Evolutionary conservation across 352 stramenopile genomes (phyloP).

Genomic region (Blastocystis sp.): DNA sequence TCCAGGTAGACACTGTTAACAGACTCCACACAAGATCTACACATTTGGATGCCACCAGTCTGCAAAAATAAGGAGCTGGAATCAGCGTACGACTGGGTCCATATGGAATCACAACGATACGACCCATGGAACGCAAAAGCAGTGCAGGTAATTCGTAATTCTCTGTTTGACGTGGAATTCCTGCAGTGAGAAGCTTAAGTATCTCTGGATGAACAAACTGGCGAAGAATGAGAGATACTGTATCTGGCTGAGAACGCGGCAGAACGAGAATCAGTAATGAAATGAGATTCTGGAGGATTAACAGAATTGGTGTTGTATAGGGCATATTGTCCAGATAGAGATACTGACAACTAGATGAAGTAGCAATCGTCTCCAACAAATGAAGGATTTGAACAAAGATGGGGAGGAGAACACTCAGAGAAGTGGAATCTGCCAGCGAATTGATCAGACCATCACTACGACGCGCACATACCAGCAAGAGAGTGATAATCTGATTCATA

Average conservation of each 20-base stretch:
- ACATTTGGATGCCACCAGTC: slow-evolving; percentile 30
- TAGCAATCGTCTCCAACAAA: slow-evolving; percentile 1
- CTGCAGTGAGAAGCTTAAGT: not conserved
- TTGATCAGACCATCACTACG: slow-evolving; percentile 1
- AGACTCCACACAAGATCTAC: slow-evolving; percentile 34
- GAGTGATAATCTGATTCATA: slow-evolving; percentile 46
- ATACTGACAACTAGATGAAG: slow-evolving; percentile 2
- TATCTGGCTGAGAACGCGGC: not conserved
- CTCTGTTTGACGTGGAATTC: not conserved
- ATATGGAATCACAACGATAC: slow-evolving; percentile 4
- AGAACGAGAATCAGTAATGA: not conserved
- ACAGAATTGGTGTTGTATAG: slow-evolving; percentile 15
- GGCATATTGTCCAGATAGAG: slow-evolving; percentile 26
- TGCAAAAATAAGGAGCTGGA: slow-evolving; percentile 41
- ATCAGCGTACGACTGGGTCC: slow-evolving; percentile 36
- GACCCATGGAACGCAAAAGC: slow-evolving; percentile 33
- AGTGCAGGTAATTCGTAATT: not conserved
- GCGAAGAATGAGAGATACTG: not conserved
- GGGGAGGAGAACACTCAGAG: slow-evolving; percentile 36
- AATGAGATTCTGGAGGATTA: slow-evolving; percentile 12
- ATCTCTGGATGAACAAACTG: not conserved
- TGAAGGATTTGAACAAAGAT: slow-evolving; percentile 24
- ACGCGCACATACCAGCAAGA: not conserved
- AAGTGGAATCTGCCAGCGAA: not conserved
- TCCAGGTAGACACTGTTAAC: slow-evolving; percentile 1